A percentile compares a stretch with the other conserved stretches of the same genome.
phyloP scores from a whole-genome alignment of 1,284 basidiomycete species.

The Cutaneotrichosporon mucoides region DNA sequence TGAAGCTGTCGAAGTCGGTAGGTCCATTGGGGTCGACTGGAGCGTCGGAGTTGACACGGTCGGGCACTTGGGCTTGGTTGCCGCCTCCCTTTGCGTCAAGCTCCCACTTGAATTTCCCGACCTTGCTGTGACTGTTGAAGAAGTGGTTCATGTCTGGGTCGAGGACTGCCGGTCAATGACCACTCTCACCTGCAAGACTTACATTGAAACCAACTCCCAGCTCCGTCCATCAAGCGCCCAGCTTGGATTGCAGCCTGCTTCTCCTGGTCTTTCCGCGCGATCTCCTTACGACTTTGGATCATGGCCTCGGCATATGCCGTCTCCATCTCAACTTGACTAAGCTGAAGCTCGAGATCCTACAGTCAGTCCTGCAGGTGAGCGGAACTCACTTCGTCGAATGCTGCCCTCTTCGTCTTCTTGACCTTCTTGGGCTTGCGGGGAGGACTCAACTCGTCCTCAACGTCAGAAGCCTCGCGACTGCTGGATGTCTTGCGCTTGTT shows the following conservation, averaged over 20 bases:
- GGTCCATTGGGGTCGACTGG: background rate
- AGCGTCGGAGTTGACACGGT: too few species aligned
- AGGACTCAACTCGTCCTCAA: background rate
- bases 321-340: conserved; percentile 12
- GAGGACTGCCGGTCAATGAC: conserved; percentile 21
- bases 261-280: conserved; percentile 11
- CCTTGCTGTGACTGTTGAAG: conserved; percentile 18
- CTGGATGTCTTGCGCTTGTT: background rate
- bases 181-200: background rate
- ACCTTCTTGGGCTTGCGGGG: background rate
- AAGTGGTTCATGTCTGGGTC: conserved; percentile 29
- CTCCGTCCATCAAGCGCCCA: conserved; percentile 22
- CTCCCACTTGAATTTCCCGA: conserved; percentile 33
- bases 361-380: background rate
- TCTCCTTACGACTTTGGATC: conserved; percentile 11
- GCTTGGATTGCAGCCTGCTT: conserved; percentile 12
- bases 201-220: conserved; percentile 6
- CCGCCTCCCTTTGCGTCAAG: conserved; percentile 13
- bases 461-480: conserved; percentile 1
- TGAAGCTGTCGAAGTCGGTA: background rate
- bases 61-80: background rate
- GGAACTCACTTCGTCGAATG: too few species aligned
- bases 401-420: background rate
- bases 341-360: conserved; percentile 6
- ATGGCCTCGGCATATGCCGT: conserved; percentile 21